A percentile compares a stretch with the other conserved stretches of the same genome.
phyloP scores from a whole-genome alignment of 108 stramenopile species.

The Cyclotella choctawhatcheeana region DNA sequence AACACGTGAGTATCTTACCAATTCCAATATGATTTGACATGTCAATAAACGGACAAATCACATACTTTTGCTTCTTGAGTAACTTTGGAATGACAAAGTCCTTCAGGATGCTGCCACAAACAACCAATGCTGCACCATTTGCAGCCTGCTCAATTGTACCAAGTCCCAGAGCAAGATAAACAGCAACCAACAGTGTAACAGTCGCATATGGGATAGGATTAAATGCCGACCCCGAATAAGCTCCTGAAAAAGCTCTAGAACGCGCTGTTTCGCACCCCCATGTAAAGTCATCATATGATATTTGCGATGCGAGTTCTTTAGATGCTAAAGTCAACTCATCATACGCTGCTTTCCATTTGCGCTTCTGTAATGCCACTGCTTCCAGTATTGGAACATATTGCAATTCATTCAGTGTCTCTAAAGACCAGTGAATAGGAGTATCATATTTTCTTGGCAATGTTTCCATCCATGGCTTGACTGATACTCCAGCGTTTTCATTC shows the following conservation, averaged over 20 bases:
- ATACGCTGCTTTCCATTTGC: slow-evolving; percentile 58
- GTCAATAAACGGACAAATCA: slow-evolving; percentile 90
- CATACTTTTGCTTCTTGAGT: slow-evolving; percentile 75
- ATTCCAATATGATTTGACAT: slow-evolving; percentile 86
- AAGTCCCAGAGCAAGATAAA: slow-evolving; percentile 70
- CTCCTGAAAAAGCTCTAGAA: slow-evolving; percentile 85
- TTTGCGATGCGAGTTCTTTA: slow-evolving; percentile 23
- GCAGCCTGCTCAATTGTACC: slow-evolving; percentile 87
- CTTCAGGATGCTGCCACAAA: slow-evolving; percentile 76
- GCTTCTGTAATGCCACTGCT: slow-evolving; percentile 70
- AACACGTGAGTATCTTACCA: too few species aligned
- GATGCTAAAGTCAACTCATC: slow-evolving; percentile 27
- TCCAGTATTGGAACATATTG: slow-evolving; percentile 74
- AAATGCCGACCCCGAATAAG: slow-evolving; percentile 76
- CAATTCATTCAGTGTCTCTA: slow-evolving; percentile 53
- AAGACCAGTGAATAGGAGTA: slow-evolving; percentile 83
- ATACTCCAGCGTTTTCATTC: slow-evolving; percentile 26
- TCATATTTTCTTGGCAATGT: slow-evolving; percentile 74
- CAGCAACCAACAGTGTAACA: slow-evolving; percentile 65
- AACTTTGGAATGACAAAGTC: slow-evolving; percentile 87
- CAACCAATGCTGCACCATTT: slow-evolving; percentile 86
- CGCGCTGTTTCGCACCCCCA: slow-evolving; percentile 88
- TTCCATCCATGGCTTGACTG: slow-evolving; percentile 76
- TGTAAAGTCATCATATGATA: slow-evolving; percentile 75
- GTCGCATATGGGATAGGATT: slow-evolving; percentile 80